A percentile compares a stretch with the other conserved stretches of the same genome.
Conservation (phyloP, 768 basidiomycete genomes). For the Chalciporus pseudorubinellus region DNA sequence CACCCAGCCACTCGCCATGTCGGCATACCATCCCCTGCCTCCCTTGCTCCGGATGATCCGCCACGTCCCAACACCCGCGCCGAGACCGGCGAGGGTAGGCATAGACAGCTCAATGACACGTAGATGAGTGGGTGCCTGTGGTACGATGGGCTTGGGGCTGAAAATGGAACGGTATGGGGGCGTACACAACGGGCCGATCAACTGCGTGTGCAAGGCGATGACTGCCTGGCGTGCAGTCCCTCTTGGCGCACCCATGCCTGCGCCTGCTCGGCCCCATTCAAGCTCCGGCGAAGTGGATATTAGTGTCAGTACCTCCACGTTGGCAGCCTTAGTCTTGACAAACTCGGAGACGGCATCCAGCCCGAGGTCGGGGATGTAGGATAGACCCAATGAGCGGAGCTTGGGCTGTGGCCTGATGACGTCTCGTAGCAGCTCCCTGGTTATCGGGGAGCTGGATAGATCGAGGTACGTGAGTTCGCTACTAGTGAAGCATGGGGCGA, state of each 20-base stretch:
- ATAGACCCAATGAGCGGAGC: slow-evolving; percentile 87
- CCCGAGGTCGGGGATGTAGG: slow-evolving; percentile 73
- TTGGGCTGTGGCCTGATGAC: slow-evolving; percentile 62
- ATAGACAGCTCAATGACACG: slow-evolving; percentile 86
- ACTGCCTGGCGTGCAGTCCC: slow-evolving; percentile 64
- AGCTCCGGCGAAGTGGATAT: slow-evolving; percentile 75
- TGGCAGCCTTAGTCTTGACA: slow-evolving; percentile 60
- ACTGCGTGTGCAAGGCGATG: slow-evolving; percentile 69
- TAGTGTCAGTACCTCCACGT: slow-evolving; percentile 85
- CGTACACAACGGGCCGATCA: slow-evolving; percentile 79
- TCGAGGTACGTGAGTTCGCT: slow-evolving; percentile 85
- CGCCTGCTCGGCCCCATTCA: slow-evolving; percentile 46
- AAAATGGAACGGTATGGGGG: slow-evolving; percentile 72
- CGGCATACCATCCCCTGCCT: slow-evolving; percentile 92
- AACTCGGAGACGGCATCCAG: slow-evolving; percentile 68
- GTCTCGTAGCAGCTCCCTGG: slow-evolving; percentile 47
- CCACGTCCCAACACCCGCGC: slow-evolving; percentile 83
- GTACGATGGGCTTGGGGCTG: slow-evolving; percentile 27
- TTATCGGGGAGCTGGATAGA: slow-evolving; percentile 79
- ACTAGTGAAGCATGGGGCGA: slow-evolving; percentile 76
- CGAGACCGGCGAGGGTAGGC: slow-evolving; percentile 65
- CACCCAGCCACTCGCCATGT: slow-evolving; percentile 82
- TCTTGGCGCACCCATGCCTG: slow-evolving; percentile 28
- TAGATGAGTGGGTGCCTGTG: slow-evolving; percentile 60
- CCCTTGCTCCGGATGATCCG: slow-evolving; percentile 89